Evolutionary conservation across 306 rosid genomes (phyloP).

Genomic region (Purshia tridentata): DNA sequence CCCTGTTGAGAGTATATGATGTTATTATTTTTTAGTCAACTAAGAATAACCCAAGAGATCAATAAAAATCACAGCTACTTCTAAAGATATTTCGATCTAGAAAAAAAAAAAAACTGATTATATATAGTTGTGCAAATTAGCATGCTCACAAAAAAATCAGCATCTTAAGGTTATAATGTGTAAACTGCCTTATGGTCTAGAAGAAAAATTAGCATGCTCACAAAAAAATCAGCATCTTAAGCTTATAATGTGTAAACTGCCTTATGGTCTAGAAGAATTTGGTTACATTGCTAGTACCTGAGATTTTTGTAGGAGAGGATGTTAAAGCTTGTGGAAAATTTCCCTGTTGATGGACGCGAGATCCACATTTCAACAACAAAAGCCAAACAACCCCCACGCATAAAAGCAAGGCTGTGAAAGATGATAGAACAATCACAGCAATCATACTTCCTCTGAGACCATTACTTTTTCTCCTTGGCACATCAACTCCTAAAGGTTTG

Average conservation of each 20-base stretch:
- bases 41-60: neutral
- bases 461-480: slow-evolving; percentile 55
- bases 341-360: slow-evolving; percentile 28
- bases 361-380: slow-evolving; percentile 49
- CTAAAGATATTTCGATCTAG: neutral
- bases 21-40: neutral
- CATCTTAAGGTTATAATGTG: neutral
- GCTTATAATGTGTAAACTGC: neutral
- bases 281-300: slow-evolving; percentile 44
- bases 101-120: neutral
- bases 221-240: neutral
- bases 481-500: slow-evolving; percentile 85
- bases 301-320: slow-evolving; percentile 49
- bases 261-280: neutral
- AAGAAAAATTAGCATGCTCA: neutral
- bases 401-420: slow-evolving; percentile 61
- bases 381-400: slow-evolving; percentile 65
- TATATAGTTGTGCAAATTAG: neutral
- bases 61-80: neutral
- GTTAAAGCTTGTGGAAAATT: slow-evolving; percentile 42
- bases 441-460: slow-evolving; percentile 49
- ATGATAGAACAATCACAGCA: slow-evolving; percentile 58
- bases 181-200: neutral
- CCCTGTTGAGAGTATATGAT: slow-evolving; percentile 35
- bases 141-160: neutral